A percentile compares a stretch with the other conserved stretches of the same genome.
phyloP scores from a whole-genome alignment of 495 filamentous ascomycete species.

The Penicillium alfredii region DNA sequence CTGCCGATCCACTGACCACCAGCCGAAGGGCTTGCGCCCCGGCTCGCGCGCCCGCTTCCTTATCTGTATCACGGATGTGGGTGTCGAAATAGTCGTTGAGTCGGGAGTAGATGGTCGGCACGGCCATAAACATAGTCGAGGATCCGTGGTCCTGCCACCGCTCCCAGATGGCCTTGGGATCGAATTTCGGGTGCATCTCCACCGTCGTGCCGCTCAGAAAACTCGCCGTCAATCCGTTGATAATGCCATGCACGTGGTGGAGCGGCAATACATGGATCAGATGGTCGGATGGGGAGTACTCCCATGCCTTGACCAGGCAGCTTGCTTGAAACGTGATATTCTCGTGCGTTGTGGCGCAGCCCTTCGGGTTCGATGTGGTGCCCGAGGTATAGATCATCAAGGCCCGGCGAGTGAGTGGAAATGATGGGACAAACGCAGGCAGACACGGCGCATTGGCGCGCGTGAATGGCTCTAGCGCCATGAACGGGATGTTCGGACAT shows the following conservation, averaged over 20 bases:
- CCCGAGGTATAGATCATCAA: conserved; percentile 46
- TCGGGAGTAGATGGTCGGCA: conserved; percentile 43
- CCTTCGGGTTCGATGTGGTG: conserved; percentile 41
- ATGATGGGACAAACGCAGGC: conserved; percentile 26
- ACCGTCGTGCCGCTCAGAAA: conserved; percentile 36
- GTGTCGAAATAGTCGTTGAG: conserved; percentile 42
- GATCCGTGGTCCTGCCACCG: conserved; percentile 35
- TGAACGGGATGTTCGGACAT: conserved; percentile 26
- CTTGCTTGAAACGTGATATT: conserved; percentile 41
- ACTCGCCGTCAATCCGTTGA: conserved; percentile 37
- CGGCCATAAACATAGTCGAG: conserved; percentile 42
- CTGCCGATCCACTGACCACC: conserved; percentile 39
- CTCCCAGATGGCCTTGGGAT: conserved; percentile 38
- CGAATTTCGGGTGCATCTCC: conserved; percentile 43
- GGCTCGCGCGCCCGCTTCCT: conserved; percentile 24
- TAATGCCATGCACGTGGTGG: conserved; percentile 41
- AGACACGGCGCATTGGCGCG: conserved; percentile 17
- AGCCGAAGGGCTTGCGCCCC: conserved; percentile 35
- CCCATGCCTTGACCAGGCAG: conserved; percentile 34
- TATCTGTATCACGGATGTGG: conserved; percentile 35
- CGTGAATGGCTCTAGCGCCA: conserved; percentile 29
- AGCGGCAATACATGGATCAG: conserved; percentile 43
- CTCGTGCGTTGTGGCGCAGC: conserved; percentile 40
- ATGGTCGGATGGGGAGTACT: conserved; percentile 30
- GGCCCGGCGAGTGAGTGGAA: conserved; percentile 28